Percentiles rank a stretch among this genome's conserved stretches.
phyloP scores from a whole-genome alignment of 2,329 filamentous ascomycete genomes.

The Phoma sp. region DNA sequence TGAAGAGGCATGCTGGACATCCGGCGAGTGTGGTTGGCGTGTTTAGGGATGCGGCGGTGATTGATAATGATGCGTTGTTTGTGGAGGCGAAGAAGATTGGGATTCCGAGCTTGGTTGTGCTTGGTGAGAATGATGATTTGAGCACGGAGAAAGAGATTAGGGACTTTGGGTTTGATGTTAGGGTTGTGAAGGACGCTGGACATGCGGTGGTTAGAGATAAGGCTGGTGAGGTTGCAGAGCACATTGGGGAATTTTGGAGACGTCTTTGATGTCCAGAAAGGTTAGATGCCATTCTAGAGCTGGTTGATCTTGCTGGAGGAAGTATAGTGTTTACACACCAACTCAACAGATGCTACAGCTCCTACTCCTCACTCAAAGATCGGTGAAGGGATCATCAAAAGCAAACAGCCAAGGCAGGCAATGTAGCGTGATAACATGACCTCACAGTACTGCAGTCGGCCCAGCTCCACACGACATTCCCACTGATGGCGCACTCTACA shows the following conservation, averaged over 20 bases:
- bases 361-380: too few species aligned
- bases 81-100: constrained; percentile 30
- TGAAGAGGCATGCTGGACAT: constrained; percentile 56
- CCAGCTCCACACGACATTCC: not conserved
- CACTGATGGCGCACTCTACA: not conserved
- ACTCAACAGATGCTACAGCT: too few species aligned
- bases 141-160: constrained; percentile 43
- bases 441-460: not conserved
- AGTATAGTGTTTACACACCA: too few species aligned
- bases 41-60: constrained; percentile 55
- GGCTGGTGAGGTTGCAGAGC: constrained; percentile 46
- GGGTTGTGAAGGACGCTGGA: constrained; percentile 48
- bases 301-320: too few species aligned
- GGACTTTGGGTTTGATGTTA: constrained; percentile 48
- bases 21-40: constrained; percentile 55
- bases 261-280: not conserved
- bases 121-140: constrained; percentile 50
- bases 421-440: constrained; percentile 2
- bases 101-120: constrained; percentile 39
- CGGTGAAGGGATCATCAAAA: too few species aligned
- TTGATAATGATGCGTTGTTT: constrained; percentile 50
- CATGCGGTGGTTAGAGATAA: constrained; percentile 53
- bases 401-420: not conserved
- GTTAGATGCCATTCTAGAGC: too few species aligned
- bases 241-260: constrained; percentile 42